Evolutionary conservation across 2,329 filamentous ascomycete species (phyloP), one percentile per base, ranked within the genome.

Genomic region (Monosporascus sp.): DNA sequence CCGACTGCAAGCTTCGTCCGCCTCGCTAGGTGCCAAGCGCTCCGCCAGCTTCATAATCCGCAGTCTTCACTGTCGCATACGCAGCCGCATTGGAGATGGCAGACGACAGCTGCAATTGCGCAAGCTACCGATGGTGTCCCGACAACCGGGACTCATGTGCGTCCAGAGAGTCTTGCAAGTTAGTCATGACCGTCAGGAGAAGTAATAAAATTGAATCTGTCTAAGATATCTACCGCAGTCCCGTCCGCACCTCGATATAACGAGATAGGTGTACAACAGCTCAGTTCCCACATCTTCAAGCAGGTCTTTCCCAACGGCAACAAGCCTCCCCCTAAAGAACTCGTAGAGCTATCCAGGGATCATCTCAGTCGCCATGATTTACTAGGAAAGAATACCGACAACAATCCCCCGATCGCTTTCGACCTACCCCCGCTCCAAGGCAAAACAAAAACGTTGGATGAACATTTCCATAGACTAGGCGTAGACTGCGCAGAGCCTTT

Each of bases 261-360:
- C 72, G 89, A 95, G 61, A 92, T 99, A 62, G 90, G 90, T 50
- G 90, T 99, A 39, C 94, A 99, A 72, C 93, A 97, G 65, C 76
- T 99, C 61, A 97, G 91, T 76, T 78, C 80, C 54, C 81, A 92
- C 74, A 79, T 99, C 45, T 89, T 93, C 69, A 68, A 81, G 2
- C 94, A 97, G 70, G 74, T 99, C 42, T 99, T 99, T 65, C 83
- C 82, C 5, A 72, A 76, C 39, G 74, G 74, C 47, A 66, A 70
- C 55, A 71, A 77, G 11, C 74, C 82, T 3, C 80, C 88, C 2
- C 82, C 89, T 2, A 73, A 81, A 44, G 83, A 91, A 54, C 82
- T 99, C 7, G 83, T 97, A 38, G 76, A 87, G 14, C 79, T 99
- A 17, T 87, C 94, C 0, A 85, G 80, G 60, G 85, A 95, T 57